Percentiles rank a stretch among this genome's conserved stretches.
Conservation (phyloP, 306 rosid genomes). For the Cicer yamashitae region DNA sequence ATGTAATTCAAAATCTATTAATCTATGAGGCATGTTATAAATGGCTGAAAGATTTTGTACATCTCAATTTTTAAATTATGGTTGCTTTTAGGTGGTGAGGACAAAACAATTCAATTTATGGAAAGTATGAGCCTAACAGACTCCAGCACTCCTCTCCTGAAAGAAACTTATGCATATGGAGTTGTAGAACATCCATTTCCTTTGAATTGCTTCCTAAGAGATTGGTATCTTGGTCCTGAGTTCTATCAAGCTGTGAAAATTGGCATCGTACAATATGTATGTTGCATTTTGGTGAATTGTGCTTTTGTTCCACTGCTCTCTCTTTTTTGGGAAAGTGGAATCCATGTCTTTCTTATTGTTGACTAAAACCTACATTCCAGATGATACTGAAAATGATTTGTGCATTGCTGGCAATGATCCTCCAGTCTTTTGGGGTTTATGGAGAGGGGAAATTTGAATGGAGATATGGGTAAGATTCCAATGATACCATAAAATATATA, state of each 20-base stretch:
- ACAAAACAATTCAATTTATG: conserved; percentile 85
- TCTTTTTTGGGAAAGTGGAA: neutral
- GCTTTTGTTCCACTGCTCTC: conserved; percentile 36
- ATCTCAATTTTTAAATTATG: conserved; percentile 33
- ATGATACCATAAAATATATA: conserved; percentile 15
- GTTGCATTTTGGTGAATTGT: conserved; percentile 52
- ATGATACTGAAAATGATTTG: conserved; percentile 96
- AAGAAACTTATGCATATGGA: conserved; percentile 82
- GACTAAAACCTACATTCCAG: conserved; percentile 59
- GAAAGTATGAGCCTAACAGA: conserved; percentile 74
- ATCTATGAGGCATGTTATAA: conserved; percentile 25
- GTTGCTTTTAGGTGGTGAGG: conserved; percentile 82
- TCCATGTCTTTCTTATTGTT: conserved; percentile 41
- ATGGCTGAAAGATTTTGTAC: conserved; percentile 25
- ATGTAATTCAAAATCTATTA: conserved; percentile 25
- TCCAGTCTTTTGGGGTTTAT: conserved; percentile 87
- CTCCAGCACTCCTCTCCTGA: conserved; percentile 76
- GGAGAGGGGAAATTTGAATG: conserved; percentile 97
- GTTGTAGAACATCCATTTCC: conserved; percentile 98
- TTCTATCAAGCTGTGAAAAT: conserved; percentile 97
- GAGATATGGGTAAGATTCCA: conserved; percentile 82
- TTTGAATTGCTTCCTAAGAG: conserved; percentile 73
- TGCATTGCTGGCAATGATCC: conserved; percentile 93
- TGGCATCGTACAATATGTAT: conserved; percentile 98
- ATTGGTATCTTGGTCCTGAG: conserved; percentile 89